Evolutionary conservation across 177 flowering plant genomes (phyloP), one percentile per base, ranked within the genome.

Genomic region (Vitis hybrid): DNA sequence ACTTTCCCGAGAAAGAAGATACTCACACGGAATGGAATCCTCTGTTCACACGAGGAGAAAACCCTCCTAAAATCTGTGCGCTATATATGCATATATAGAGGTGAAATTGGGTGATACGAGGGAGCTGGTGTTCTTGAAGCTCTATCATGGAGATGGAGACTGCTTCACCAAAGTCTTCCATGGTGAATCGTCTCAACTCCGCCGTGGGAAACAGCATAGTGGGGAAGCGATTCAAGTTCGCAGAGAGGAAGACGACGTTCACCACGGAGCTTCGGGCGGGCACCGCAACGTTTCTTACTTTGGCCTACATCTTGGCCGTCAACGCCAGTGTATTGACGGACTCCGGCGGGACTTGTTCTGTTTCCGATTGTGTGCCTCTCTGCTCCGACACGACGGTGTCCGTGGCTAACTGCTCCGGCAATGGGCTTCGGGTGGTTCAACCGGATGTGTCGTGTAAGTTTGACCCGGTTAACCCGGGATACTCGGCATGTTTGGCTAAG

Each of bases 181-280:
- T 75, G 1, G 10, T 76, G 10, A 72, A 58, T 2, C 73, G 90
- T 26, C 83, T 88, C 12, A 92, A 94, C 84, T 10, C 72, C 1
- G 78, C 15, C 68, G 87, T 90, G 0, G 89, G 88, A 16, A 18
- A 21, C 0, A 78, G 67, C 77, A 79, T 87, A 50, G 64, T 89
- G 48, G 97, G 98, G 0, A 83, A 80, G 56, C 76, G 78, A 18
- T 94, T 94, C 88, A 94, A 92, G 69, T 78, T 94, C 57, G n/a
- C 72, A n/a, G 88, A 90, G 22, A 80, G 98, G 0, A 78, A 80
- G 56, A 71, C 90, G 18, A 86, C 81, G 56, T 92, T 94, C 95
- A 94, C 98, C 15, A 94, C 97, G 56, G 98, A 94, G 85, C 79
- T 94, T 73, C 85, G 97, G 0, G 98, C 98, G 69, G 98, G 97